Conservation (phyloP, 164 flowering plant genomes). For the Akebia trifoliata region DNA sequence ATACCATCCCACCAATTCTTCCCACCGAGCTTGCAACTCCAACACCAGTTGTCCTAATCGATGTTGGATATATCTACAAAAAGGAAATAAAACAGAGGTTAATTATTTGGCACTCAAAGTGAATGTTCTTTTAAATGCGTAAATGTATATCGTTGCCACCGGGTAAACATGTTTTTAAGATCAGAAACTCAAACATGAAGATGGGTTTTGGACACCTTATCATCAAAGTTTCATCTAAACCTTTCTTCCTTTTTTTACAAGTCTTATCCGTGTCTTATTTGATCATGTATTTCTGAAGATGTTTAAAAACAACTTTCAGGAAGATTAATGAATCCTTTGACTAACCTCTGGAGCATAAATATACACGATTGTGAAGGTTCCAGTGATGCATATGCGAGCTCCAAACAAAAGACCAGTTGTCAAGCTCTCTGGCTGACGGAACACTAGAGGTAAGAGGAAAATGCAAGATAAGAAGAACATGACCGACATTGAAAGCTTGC, state of each 20-base stretch:
- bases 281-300: background rate
- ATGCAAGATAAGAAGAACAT: constrained; percentile 53
- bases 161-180: too few species aligned
- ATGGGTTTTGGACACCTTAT: too few species aligned
- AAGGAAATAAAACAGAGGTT: background rate
- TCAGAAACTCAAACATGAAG: too few species aligned
- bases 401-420: constrained; percentile 76
- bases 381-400: constrained; percentile 71
- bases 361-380: constrained; percentile 50
- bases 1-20: constrained; percentile 75
- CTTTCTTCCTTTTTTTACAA: too few species aligned
- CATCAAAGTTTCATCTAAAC: too few species aligned
- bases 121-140: too few species aligned
- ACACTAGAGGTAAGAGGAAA: constrained; percentile 59
- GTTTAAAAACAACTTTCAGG: background rate
- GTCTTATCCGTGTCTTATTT: too few species aligned
- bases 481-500: constrained; percentile 66
- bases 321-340: background rate
- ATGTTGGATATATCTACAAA: constrained; percentile 71
- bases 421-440: constrained; percentile 40
- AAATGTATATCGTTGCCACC: too few species aligned
- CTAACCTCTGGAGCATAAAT: constrained; percentile 91
- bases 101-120: too few species aligned
- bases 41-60: constrained; percentile 60
- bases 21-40: constrained; percentile 70